Evolutionary conservation across 345 rosid species (phyloP).

Genomic region (Salix koriyanagi): DNA sequence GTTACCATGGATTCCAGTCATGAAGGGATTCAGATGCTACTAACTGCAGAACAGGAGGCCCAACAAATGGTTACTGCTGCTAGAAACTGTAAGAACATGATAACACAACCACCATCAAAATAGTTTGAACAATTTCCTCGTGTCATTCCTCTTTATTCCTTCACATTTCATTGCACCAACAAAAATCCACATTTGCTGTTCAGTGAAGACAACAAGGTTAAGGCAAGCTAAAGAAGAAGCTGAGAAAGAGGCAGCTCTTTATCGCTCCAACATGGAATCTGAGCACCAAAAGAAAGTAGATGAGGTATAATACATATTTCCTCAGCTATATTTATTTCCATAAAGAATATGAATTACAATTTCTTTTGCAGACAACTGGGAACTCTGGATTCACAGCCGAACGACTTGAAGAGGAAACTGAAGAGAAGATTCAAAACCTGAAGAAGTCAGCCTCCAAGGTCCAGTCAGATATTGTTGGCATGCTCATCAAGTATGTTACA

Average conservation of each 20-base stretch:
- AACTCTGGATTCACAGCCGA: conserved; percentile 33
- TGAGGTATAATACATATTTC: conserved; percentile 17
- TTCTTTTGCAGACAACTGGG: conserved; percentile 35
- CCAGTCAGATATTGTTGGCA: conserved; percentile 23
- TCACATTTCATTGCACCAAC: not conserved
- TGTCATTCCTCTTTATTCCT: not conserved
- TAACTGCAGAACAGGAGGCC: conserved; percentile 54
- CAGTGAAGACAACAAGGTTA: conserved; percentile 42
- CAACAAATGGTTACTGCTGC: conserved; percentile 46
- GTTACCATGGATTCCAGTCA: conserved; percentile 42
- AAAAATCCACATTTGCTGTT: not conserved
- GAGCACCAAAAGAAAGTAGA: conserved; percentile 32
- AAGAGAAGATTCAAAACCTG: conserved; percentile 28
- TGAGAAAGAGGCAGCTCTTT: conserved; percentile 32
- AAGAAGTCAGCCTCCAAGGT: conserved; percentile 27
- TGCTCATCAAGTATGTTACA: conserved; percentile 35
- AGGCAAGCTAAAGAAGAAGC: conserved; percentile 61
- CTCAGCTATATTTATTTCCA: not conserved
- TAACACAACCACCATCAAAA: too few species aligned
- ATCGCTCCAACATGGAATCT: conserved; percentile 37
- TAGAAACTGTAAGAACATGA: conserved; percentile 33
- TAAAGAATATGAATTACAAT: not conserved
- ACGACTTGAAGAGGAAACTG: conserved; percentile 40
- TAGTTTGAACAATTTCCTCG: not conserved
- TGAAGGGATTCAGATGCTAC: conserved; percentile 57